Percentiles rank a stretch among this genome's conserved stretches.
Conservation (phyloP, 805 yeast species). For the Cyberlindnera euphorbiiphila region DNA sequence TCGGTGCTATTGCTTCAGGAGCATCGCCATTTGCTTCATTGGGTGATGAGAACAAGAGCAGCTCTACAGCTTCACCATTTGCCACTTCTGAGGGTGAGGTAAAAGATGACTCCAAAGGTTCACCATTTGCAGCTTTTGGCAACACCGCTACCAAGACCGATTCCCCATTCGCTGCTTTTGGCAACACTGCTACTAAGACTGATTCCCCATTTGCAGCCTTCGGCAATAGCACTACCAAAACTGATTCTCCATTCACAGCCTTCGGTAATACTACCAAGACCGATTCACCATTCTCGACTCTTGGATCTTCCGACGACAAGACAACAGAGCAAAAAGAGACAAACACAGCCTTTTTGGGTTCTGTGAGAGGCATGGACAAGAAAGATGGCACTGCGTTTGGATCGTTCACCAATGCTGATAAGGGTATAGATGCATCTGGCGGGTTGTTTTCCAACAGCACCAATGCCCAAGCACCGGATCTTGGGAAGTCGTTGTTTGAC, state of each 20-base stretch:
- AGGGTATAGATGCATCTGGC: no score
- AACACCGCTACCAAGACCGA: neutral
- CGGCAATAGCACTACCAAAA: neutral
- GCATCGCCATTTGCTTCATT: conserved; percentile 1
- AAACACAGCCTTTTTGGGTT: no score
- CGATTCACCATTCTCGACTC: no score
- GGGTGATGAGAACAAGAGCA: neutral
- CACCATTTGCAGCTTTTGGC: conserved; percentile 9
- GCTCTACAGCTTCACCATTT: conserved; percentile 13
- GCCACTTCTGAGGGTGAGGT: conserved; percentile 14
- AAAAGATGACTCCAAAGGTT: neutral
- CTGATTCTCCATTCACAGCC: neutral
- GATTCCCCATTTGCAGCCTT: conserved; percentile 1
- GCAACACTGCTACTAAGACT: neutral
- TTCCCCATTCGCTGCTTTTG: conserved; percentile 15
- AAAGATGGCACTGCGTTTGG: no score
- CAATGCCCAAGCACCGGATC: neutral
- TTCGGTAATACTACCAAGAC: no score
- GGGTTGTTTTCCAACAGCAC: neutral
- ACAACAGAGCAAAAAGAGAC: no score
- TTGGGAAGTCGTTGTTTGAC: neutral
- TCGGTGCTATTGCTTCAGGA: conserved; percentile 3
- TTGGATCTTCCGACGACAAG: no score
- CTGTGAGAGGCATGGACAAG: no score
- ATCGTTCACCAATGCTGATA: no score